A percentile compares a stretch with the other conserved stretches of the same genome.
These are phyloP conservation scores for Acorus calamus DNA, from an alignment of 106 monocot genomes.

Conservation along the genomic window DNA sequence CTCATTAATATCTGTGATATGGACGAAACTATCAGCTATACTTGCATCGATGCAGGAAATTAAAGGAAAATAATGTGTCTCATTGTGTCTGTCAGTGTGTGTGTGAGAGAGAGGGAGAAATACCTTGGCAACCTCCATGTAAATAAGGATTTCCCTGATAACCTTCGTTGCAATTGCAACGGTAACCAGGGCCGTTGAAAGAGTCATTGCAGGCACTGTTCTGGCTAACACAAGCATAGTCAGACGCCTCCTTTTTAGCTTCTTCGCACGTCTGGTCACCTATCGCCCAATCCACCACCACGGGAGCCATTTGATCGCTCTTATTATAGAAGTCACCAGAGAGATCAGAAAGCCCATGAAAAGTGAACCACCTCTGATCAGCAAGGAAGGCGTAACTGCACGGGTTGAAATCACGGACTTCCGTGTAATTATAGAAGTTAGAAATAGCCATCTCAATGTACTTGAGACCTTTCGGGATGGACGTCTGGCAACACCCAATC, in stretches of 20 bases:
- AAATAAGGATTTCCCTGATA: constrained; percentile 29
- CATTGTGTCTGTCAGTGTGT: no score
- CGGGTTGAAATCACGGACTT: constrained; percentile 1
- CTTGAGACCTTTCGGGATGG: constrained; percentile 24
- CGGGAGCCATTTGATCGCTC: not conserved
- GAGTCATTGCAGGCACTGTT: constrained; percentile 17
- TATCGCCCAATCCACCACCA: constrained; percentile 10
- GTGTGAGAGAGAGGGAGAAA: no score
- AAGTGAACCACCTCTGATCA: not conserved
- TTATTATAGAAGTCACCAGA: not conserved
- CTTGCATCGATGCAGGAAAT: no score
- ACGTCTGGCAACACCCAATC: no score
- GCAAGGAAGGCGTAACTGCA: constrained; percentile 7
- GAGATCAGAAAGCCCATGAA: not conserved
- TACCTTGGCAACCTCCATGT: constrained; percentile 11
- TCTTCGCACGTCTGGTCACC: not conserved
- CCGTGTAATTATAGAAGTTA: not conserved
- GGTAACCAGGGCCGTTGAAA: constrained; percentile 15
- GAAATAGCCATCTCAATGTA: constrained; percentile 2
- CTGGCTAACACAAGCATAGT: constrained; percentile 23
- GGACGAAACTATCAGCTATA: no score
- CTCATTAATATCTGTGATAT: no score
- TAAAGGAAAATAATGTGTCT: no score
- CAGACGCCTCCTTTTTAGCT: constrained; percentile 2
- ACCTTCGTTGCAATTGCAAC: constrained; percentile 22